Evolutionary conservation across 345 rosid species (phyloP), one percentile per base, ranked within the genome.

Genomic region (Streptanthus diversifolius): DNA sequence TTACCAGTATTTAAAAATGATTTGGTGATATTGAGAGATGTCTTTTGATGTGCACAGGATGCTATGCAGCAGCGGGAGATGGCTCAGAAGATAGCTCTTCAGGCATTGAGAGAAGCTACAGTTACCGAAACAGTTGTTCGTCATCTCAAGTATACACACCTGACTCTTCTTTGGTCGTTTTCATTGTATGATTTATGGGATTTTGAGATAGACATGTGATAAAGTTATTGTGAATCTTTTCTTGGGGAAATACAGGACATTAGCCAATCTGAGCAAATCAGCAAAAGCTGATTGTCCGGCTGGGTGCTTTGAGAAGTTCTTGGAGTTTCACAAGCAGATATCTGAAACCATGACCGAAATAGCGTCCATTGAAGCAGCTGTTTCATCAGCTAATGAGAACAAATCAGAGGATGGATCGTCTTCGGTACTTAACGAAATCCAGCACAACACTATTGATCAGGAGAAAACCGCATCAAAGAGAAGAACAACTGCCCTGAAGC

Each of bases 21-120:
- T 7, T 19, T 67, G 68, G 56, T 60, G 48, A 75, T 52, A 12
- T 18, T 54, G 24, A 59, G 19, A 37, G 44, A 40, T 66, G 13
- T 74, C 14, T 44, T 51, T 29, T 70, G 47, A 57, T 47, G 24
- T 68, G 63, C 6, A 80, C 91, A 92, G 99, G 97, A 90, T 80
- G 97, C 96, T 44, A 82, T 87, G 70, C 97, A 85, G 74, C 98
- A 84, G 77, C 76, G 95, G 45, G 96, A 92, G 72, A 80, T 79
- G 8, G 92, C 98, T 69, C 98, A 92, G 81, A 95, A 88, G 77
- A 78, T 84, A 41, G 97, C 99, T 43, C 92, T 92, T 45, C 91
- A 87, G 64, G 98, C 98, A 11, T 76, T 95, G 6, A 85, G 95
- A 86, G 98, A 90, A 12, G 98, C 98, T 74, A 71, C 90, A 66